phyloP scores from a whole-genome alignment of 2,329 filamentous ascomycete genomes.

The Arthrobotrys pseudoclavata region DNA sequence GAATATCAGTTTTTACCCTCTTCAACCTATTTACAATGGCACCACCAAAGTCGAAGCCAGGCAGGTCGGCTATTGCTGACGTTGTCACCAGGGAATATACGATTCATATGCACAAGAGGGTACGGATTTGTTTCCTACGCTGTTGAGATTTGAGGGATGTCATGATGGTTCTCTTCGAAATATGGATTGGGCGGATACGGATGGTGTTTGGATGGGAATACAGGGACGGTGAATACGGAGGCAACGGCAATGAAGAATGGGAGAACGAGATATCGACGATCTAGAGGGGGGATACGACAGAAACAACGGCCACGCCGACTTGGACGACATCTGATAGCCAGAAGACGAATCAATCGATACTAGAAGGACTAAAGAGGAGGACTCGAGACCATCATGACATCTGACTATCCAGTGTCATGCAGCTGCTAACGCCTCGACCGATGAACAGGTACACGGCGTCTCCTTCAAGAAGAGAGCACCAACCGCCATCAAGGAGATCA shows the following conservation, averaged over 20 bases:
- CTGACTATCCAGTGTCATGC: background rate
- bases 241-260: background rate
- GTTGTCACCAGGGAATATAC: slow-evolving; percentile 99
- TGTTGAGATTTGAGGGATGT: slow-evolving; percentile 31
- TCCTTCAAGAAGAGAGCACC: slow-evolving; percentile 99
- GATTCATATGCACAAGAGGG: slow-evolving; percentile 99
- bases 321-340: slow-evolving; percentile 1
- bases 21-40: slow-evolving; percentile 72
- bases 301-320: background rate
- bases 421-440: slow-evolving; percentile 61
- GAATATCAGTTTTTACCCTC: slow-evolving; percentile 20
- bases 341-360: background rate
- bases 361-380: background rate
- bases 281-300: background rate
- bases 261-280: background rate
- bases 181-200: background rate
- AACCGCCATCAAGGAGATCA: slow-evolving; percentile 99
- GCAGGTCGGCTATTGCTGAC: slow-evolving; percentile 96
- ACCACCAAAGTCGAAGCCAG: slow-evolving; percentile 75
- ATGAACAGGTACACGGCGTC: slow-evolving; percentile 87
- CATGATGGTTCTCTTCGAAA: slow-evolving; percentile 48
- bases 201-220: background rate
- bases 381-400: slow-evolving; percentile 64
- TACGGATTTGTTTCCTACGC: slow-evolving; percentile 70
- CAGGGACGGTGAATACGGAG: background rate